Evolutionary conservation across 495 filamentous ascomycete species (phyloP).

Genomic region (Lophium mytilinum): DNA sequence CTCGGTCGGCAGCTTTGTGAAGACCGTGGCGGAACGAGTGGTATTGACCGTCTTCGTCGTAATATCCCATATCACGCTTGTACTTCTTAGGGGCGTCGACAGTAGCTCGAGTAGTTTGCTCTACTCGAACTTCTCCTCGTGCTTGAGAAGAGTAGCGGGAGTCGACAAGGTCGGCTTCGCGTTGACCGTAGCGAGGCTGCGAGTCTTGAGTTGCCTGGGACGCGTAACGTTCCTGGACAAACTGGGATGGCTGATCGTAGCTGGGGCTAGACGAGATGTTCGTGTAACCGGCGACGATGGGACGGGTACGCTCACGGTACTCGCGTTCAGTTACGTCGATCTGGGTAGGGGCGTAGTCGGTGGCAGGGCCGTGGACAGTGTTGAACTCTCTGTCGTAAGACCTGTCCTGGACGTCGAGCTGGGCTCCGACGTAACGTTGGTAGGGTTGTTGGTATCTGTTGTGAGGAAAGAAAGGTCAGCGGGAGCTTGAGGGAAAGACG

Average conservation of each 20-base stretch:
- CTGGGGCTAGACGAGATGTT: constrained; percentile 22
- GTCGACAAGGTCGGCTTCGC: constrained; percentile 19
- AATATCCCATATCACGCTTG: constrained; percentile 76
- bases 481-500: constrained; percentile 21
- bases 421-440: constrained; percentile 47
- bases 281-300: constrained; percentile 54
- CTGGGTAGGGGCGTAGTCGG: constrained; percentile 45
- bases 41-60: constrained; percentile 96
- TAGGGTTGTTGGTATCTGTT: constrained; percentile 48
- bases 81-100: constrained; percentile 49
- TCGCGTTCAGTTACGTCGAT: constrained; percentile 81
- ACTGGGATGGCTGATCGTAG: constrained; percentile 15
- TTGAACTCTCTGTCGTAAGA: constrained; percentile 46
- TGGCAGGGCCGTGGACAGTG: constrained; percentile 34
- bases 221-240: constrained; percentile 13
- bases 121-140: constrained; percentile 31
- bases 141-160: constrained; percentile 34
- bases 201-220: constrained; percentile 8
- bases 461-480: constrained; percentile 41
- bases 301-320: constrained; percentile 71
- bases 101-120: constrained; percentile 37
- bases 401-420: constrained; percentile 55
- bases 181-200: neutral
- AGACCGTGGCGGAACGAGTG: constrained; percentile 88
- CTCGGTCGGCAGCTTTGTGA: constrained; percentile 72